These are phyloP conservation scores for Fonsecaea nubica DNA, from an alignment of 2,329 filamentous ascomycete genomes.

Conservation along the genomic window DNA sequence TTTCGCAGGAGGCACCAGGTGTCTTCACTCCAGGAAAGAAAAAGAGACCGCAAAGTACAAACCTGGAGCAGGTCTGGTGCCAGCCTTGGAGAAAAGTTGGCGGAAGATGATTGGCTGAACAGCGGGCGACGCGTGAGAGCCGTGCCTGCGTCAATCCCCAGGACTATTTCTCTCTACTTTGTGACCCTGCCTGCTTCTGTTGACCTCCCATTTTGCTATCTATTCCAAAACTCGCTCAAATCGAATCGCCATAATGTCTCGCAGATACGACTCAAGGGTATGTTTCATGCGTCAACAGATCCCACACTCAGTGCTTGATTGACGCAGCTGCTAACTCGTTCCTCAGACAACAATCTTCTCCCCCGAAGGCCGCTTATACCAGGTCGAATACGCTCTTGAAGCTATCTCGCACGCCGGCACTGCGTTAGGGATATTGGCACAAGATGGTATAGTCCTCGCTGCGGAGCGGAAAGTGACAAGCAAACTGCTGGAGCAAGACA, in stretches of 20 bases:
- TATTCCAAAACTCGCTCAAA: slow-evolving; percentile 6
- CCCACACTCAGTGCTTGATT: slow-evolving; percentile 13
- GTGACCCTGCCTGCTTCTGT: slow-evolving; percentile 5
- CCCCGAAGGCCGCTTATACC: slow-evolving; percentile 95
- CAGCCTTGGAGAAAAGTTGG: slow-evolving; percentile 17
- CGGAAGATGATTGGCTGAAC: slow-evolving; percentile 29
- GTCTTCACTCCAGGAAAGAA: neutral
- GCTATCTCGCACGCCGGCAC: slow-evolving; percentile 98
- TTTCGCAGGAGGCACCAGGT: neutral
- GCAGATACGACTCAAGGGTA: slow-evolving; percentile 96
- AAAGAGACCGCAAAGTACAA: neutral
- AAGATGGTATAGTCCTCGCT: slow-evolving; percentile 97
- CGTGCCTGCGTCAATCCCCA: slow-evolving; percentile 28
- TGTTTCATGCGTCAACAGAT: slow-evolving; percentile 46
- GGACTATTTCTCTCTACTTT: slow-evolving; percentile 11
- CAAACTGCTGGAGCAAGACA: slow-evolving; percentile 98
- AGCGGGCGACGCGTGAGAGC: slow-evolving; percentile 30
- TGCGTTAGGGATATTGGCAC: slow-evolving; percentile 92
- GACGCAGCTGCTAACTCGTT: slow-evolving; percentile 37
- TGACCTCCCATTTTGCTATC: slow-evolving; percentile 7
- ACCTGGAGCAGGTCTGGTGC: neutral
- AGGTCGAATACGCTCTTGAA: slow-evolving; percentile 98
- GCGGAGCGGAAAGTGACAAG: slow-evolving; percentile 99
- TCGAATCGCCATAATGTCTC: slow-evolving; percentile 72
- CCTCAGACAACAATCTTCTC: slow-evolving; percentile 98